phyloP scores from a whole-genome alignment of 257 asterid species.

The Sherardia arvensis region DNA sequence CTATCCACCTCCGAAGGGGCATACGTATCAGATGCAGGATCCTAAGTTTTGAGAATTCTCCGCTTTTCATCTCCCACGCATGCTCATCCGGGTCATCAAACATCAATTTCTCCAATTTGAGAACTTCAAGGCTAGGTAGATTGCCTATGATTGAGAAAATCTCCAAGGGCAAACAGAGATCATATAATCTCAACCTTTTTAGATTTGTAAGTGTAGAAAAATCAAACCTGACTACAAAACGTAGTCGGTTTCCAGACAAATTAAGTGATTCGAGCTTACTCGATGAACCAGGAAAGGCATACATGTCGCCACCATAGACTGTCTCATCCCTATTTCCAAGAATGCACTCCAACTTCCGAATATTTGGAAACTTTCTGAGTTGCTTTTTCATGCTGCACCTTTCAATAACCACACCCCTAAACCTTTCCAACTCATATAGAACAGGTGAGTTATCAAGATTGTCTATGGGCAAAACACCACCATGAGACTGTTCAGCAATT shows the following conservation, averaged over 20 bases:
- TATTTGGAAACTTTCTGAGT: background rate
- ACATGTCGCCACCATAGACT: background rate
- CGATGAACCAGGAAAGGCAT: background rate
- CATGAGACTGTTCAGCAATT: no score
- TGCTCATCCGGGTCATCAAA: background rate
- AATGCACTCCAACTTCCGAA: background rate
- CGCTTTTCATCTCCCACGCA: background rate
- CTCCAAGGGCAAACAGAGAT: background rate
- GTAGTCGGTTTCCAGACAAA: background rate
- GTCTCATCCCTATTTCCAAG: background rate
- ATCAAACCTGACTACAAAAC: background rate
- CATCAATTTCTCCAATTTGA: no score
- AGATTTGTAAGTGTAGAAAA: background rate
- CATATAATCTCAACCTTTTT: background rate
- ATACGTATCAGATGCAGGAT: background rate
- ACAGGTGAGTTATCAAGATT: background rate
- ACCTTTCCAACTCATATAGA: slow-evolving; percentile 1
- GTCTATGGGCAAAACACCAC: background rate
- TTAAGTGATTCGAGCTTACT: background rate
- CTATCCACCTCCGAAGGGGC: background rate
- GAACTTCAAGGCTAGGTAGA: background rate
- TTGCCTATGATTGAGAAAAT: background rate
- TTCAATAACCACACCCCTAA: background rate
- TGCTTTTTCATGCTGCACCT: background rate
- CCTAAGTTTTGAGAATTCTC: background rate